Base-by-base conservation (phyloP, 2,329 filamentous ascomycete species). In the Botryotinia globosa region DNA sequence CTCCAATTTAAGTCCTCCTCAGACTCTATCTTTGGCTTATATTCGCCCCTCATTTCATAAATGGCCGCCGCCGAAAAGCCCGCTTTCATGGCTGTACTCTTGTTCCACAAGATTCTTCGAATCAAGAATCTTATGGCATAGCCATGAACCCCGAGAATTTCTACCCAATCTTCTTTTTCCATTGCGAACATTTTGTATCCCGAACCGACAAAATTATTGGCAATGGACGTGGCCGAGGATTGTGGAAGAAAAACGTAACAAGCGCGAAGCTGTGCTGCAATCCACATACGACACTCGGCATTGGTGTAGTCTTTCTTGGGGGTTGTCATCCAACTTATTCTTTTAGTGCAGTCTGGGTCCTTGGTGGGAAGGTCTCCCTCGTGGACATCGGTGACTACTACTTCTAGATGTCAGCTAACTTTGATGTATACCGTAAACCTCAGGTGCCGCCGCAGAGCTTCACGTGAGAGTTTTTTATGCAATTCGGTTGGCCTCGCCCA, bases 151-250 rank as follows among this genome's bases (percentile, higher is more conserved):
- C 67, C 67, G 29, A 69, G 67, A 22, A 37, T 45, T 5, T 58
- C 29, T 20, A 61, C n/a, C 67, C 67, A 69, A 22, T 18, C 37
- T 25, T 69, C 67, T 44, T 39, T 69, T 14, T 69, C 67, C 39
- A 69, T 69, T 0, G n/a, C 22, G 25, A 44, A 61, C 51, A 69
- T 32, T n/a, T 9, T 42, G 8, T 10, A 8, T 18, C 67, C 67
- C 14, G n/a, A 12, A 37, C 67, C 67, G 22, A 45, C 22, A 29
- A 69, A 69, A 3, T 34, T 42, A 2, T 32, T 39, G 22, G 67
- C 51, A 25, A 61, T 59, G 8, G 7, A 18, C n/a, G 22, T 61
- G 54, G 39, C n/a, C 8, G 22, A 34, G 14, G 37, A 58, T 25
- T 4, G 12, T 18, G 67, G 20, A n/a, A 61, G 39, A 22, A 69